A percentile compares a stretch with the other conserved stretches of the same genome.
phyloP scores from a whole-genome alignment of 2,329 filamentous ascomycete species.

The Mycosphaerella sp. region DNA sequence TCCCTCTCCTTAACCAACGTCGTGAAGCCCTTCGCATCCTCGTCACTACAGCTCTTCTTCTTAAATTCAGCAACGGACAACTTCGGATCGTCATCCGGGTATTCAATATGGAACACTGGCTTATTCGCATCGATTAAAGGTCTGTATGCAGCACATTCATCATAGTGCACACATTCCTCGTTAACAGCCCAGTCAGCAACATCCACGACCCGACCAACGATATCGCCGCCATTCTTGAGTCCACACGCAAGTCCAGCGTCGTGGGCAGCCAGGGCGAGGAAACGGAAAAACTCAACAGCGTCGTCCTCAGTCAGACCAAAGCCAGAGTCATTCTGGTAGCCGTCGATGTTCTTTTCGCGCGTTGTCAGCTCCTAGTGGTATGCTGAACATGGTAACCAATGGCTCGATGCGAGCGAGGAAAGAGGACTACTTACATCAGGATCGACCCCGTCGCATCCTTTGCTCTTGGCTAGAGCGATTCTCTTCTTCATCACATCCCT shows the following conservation, averaged over 20 bases:
- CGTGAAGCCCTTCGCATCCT: conserved; percentile 50
- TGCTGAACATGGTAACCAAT: no score
- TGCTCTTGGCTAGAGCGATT: conserved; percentile 50
- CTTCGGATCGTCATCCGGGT: conserved; percentile 42
- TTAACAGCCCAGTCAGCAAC: conserved; percentile 44
- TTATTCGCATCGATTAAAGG: conserved; percentile 56
- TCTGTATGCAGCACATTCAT: conserved; percentile 55
- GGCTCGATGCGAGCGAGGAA: no score
- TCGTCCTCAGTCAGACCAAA: conserved; percentile 53
- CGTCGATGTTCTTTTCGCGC: conserved; percentile 19
- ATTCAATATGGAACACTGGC: conserved; percentile 69
- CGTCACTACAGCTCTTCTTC: conserved; percentile 34
- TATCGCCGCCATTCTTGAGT: conserved; percentile 62
- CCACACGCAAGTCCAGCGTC: conserved; percentile 55
- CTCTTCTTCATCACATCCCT: conserved; percentile 58
- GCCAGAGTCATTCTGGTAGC: conserved; percentile 35
- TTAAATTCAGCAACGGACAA: conserved; percentile 3
- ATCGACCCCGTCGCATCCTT: conserved; percentile 37
- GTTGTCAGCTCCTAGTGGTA: no score
- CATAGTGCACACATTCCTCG: conserved; percentile 32
- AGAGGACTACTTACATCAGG: conserved; percentile 22
- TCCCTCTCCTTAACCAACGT: conserved; percentile 61
- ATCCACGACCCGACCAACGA: conserved; percentile 53
- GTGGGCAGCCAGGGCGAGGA: conserved; percentile 52
- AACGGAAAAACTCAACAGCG: conserved; percentile 54